A percentile compares a stretch with the other conserved stretches of the same genome.
These are phyloP conservation scores for Terfezia boudieri DNA, from an alignment of 495 filamentous ascomycete genomes.

Conservation along the genomic window DNA sequence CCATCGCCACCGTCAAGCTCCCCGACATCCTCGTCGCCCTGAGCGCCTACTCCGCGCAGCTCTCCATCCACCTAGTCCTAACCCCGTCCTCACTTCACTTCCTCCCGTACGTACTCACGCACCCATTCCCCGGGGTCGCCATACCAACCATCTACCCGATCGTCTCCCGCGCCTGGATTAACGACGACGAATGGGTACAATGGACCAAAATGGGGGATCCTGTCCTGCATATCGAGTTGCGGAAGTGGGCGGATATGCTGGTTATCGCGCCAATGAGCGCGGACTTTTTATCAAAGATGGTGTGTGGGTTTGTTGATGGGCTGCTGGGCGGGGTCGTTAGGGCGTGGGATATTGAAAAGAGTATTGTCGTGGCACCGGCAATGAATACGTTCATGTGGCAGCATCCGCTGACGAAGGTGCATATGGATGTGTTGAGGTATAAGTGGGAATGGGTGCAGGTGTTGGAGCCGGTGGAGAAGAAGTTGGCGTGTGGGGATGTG, in stretches of 20 bases:
- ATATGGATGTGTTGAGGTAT: slow-evolving; percentile 35
- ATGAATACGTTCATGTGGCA: slow-evolving; percentile 89
- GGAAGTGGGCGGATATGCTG: slow-evolving; percentile 59
- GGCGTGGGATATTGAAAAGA: slow-evolving; percentile 54
- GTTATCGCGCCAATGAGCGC: slow-evolving; percentile 60
- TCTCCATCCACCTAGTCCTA: slow-evolving; percentile 61
- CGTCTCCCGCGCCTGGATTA: slow-evolving; percentile 29
- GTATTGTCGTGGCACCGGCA: slow-evolving; percentile 44
- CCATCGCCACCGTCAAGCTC: slow-evolving; percentile 79
- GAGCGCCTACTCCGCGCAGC: slow-evolving; percentile 22
- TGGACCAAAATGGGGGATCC: slow-evolving; percentile 23
- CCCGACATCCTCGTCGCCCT: slow-evolving; percentile 45
- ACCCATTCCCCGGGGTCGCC: slow-evolving; percentile 26
- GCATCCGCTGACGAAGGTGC: slow-evolving; percentile 55
- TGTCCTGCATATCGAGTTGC: slow-evolving; percentile 71
- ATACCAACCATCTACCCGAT: slow-evolving; percentile 23
- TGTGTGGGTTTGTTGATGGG: slow-evolving; percentile 41
- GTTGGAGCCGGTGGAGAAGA: slow-evolving; percentile 43
- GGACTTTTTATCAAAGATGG: slow-evolving; percentile 63
- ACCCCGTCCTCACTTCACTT: slow-evolving; percentile 50
- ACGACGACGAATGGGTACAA: slow-evolving; percentile 61
- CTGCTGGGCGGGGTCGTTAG: slow-evolving; percentile 50
- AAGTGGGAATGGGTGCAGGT: slow-evolving; percentile 52
- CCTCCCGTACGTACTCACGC: slow-evolving; percentile 46
- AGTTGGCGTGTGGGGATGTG: slow-evolving; percentile 60